Conservation (phyloP, 2,329 filamentous ascomycete genomes). For the Nakataea oryzae region DNA sequence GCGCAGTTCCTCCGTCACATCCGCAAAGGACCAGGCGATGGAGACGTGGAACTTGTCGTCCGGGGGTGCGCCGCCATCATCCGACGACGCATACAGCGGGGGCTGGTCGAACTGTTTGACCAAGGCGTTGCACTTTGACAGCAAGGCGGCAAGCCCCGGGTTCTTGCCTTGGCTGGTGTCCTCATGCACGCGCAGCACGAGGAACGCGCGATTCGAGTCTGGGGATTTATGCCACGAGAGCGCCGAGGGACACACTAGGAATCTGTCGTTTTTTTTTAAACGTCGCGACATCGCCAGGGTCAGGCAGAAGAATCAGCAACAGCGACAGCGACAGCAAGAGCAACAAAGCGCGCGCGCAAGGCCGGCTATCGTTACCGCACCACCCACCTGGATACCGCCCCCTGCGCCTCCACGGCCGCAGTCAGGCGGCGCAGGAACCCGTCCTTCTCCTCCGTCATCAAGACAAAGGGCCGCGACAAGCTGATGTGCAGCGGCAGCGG, state of each 20-base stretch:
- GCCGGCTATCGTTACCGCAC: too few relatives aligned
- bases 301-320: too few relatives aligned
- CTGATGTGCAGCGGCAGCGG: conserved; percentile 82
- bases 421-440: conserved; percentile 50
- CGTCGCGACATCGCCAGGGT: background rate
- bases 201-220: conserved; percentile 66
- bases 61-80: conserved; percentile 6
- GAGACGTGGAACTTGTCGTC: conserved; percentile 70
- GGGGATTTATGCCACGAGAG: conserved; percentile 41
- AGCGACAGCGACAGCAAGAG: background rate
- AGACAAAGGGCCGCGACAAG: conserved; percentile 69
- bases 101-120: conserved; percentile 55
- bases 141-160: conserved; percentile 48
- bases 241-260: conserved; percentile 25
- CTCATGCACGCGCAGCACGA: conserved; percentile 58
- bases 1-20: conserved; percentile 33
- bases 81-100: conserved; percentile 49
- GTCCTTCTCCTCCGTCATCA: conserved; percentile 63
- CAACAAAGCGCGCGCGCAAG: too few relatives aligned
- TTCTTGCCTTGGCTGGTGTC: conserved; percentile 19
- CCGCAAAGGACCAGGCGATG: conserved; percentile 68
- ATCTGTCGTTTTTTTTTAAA: conserved; percentile 13
- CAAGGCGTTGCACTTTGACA: conserved; percentile 56
- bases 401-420: conserved; percentile 20
- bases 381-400: background rate